Conservation (phyloP, 1,284 basidiomycete genomes). For the Heterobasidion parviporum region DNA sequence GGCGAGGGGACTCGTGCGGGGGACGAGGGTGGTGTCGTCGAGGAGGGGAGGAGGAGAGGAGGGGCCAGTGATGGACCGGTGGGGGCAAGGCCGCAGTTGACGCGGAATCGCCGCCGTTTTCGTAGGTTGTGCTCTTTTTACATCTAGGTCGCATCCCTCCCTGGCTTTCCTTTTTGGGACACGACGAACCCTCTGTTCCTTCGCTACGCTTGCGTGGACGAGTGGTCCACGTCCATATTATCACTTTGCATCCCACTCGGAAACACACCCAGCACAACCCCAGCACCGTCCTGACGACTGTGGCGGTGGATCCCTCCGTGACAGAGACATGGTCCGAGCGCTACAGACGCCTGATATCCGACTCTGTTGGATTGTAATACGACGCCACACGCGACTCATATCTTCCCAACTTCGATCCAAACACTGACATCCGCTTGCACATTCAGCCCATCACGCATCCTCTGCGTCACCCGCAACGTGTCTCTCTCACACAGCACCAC, state of each 20-base stretch:
- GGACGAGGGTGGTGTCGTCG: constrained; percentile 9
- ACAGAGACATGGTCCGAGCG: background rate
- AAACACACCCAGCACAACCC: no score
- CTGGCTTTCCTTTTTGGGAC: constrained; percentile 9
- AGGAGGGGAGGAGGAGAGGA: constrained; percentile 5
- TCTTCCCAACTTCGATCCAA: background rate
- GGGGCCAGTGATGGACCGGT: constrained; percentile 3
- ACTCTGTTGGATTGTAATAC: background rate
- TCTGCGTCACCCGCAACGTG: background rate
- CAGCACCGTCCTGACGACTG: no score
- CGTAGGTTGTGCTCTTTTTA: constrained; percentile 6
- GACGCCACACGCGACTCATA: background rate
- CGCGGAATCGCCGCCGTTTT: constrained; percentile 9
- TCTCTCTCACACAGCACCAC: background rate
- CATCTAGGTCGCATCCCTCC: constrained; percentile 9
- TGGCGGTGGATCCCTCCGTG: no score
- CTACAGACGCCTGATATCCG: background rate
- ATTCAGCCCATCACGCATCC: background rate
- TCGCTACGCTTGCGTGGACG: background rate
- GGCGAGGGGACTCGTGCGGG: background rate
- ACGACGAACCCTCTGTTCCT: background rate
- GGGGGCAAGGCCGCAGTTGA: constrained; percentile 14
- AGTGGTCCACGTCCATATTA: background rate
- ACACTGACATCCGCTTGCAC: background rate
- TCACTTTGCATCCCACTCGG: background rate